Base-by-base conservation (phyloP, 495 filamentous ascomycete genomes). In the Xylaria telfairii region DNA sequence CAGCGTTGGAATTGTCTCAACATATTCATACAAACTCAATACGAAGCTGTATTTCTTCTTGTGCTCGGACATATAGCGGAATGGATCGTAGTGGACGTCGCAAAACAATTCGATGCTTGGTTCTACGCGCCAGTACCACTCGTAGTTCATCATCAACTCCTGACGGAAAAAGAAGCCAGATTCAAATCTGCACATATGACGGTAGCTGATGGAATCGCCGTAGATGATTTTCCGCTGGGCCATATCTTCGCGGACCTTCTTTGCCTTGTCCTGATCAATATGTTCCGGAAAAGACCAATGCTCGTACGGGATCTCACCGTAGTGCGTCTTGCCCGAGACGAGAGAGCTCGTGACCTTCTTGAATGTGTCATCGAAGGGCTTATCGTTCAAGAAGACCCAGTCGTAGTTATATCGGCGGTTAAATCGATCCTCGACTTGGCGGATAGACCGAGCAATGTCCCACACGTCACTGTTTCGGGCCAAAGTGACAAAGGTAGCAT, bases 351-450 rank as follows among this genome's bases (percentile, higher is more conserved):
- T 99, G 67, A 99, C 87, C 76, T 92, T 94, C 82, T 93, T 98
- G 84, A 99, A 99, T 13, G 89, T 88, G 1, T 92, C 91, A 74
- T 97, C 92, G 75, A 99, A 99, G 1, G 93, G 92, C 77, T 93
- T 88, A 78, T 99, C 96, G 80, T 99, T 99, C 72, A 99, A 81
- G 84, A 99, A 99, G 34, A 99, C 96, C 96, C 96, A 99, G 77
- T 98, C 96, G 80, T 99, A 99, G 83, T 98, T 91, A 81, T 91
- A 98, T 62, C 94, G 91, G 73, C 90, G 88, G 82, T 99, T 99
- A 89, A 99, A 98, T 72, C 96, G 92, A 78, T 99, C 96, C 82
- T 99, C 96, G 42, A 99, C 90, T 72, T 95, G 91, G 28, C 96
- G 93, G 76, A 99, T 99, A 9, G 93, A 96, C 75, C 92, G 90